Conservation (phyloP, 805 yeast species). For the Metschnikowia shivogae region DNA sequence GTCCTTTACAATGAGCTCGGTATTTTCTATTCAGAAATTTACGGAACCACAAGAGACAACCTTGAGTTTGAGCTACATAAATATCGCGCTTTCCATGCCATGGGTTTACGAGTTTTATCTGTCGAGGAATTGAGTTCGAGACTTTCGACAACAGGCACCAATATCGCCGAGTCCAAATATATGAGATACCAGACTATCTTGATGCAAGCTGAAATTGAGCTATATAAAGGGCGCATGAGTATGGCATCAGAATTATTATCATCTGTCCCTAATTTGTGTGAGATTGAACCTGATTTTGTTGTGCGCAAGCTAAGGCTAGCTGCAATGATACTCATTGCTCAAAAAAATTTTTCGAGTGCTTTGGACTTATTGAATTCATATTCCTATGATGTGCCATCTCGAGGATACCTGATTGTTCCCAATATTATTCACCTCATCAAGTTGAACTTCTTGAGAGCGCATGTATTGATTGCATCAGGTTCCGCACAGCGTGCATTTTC, state of each 20-base stretch:
- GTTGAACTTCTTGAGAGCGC: slow-evolving; percentile 45
- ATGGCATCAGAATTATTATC: slow-evolving; percentile 34
- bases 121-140: neutral
- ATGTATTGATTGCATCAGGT: slow-evolving; percentile 39
- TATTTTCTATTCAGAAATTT: slow-evolving; percentile 31
- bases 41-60: slow-evolving; percentile 11
- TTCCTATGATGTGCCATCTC: neutral
- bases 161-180: slow-evolving; percentile 38
- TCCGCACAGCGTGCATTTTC: slow-evolving; percentile 50
- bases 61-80: slow-evolving; percentile 34
- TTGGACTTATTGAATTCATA: neutral
- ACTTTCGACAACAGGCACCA: neutral
- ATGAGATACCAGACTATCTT: slow-evolving; percentile 40
- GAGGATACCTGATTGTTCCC: neutral
- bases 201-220: slow-evolving; percentile 31
- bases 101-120: neutral
- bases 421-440: slow-evolving; percentile 44
- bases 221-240: slow-evolving; percentile 36
- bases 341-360: slow-evolving; percentile 24
- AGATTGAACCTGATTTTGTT: slow-evolving; percentile 8
- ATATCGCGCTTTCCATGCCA: slow-evolving; percentile 27
- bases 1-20: slow-evolving; percentile 47
- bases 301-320: slow-evolving; percentile 6
- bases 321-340: slow-evolving; percentile 7
- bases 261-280: slow-evolving; percentile 22